phyloP scores from a whole-genome alignment of 2,329 filamentous ascomycete species.

The Chrysoporthe austroafricana region DNA sequence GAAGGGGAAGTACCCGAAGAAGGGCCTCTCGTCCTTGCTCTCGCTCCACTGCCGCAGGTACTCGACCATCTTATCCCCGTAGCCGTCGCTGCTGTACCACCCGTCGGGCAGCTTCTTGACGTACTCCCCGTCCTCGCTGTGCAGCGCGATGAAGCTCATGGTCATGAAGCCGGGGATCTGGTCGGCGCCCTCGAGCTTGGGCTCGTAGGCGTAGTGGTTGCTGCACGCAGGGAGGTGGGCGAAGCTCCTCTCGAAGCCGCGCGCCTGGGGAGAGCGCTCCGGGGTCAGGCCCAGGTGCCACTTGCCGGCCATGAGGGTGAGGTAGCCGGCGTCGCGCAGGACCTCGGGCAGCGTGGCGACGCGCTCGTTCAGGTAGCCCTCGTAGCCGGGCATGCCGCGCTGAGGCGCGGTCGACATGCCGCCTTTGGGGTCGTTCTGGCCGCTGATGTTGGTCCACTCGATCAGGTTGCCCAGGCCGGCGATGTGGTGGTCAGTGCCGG shows the following conservation, averaged over 20 bases:
- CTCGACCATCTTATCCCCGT: constrained; percentile 54
- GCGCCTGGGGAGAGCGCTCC: constrained; percentile 56
- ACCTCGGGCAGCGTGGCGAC: constrained; percentile 38
- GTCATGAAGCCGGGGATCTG: constrained; percentile 45
- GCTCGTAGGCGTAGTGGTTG: constrained; percentile 58
- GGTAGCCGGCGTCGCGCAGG: constrained; percentile 38
- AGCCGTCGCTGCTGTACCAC: constrained; percentile 59
- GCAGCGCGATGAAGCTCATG: constrained; percentile 44
- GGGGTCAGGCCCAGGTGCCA: constrained; percentile 54
- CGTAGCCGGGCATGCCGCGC: constrained; percentile 35
- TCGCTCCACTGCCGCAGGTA: constrained; percentile 54
- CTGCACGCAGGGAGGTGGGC: constrained; percentile 64
- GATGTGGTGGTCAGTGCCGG: constrained; percentile 65
- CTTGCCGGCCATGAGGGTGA: constrained; percentile 39
- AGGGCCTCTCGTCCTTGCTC: constrained; percentile 44
- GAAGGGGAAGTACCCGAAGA: constrained; percentile 65
- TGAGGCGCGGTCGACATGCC: constrained; percentile 28
- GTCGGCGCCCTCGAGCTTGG: constrained; percentile 43
- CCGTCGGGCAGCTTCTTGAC: constrained; percentile 50
- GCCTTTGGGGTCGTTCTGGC: constrained; percentile 34
- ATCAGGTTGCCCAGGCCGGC: constrained; percentile 62
- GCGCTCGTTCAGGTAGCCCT: constrained; percentile 39
- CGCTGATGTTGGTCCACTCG: constrained; percentile 47
- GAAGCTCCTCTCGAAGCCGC: constrained; percentile 63
- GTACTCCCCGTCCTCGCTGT: constrained; percentile 43